A percentile compares a stretch with the other conserved stretches of the same genome.
phyloP scores from a whole-genome alignment of 306 rosid genomes.

The Carpinus viminea region DNA sequence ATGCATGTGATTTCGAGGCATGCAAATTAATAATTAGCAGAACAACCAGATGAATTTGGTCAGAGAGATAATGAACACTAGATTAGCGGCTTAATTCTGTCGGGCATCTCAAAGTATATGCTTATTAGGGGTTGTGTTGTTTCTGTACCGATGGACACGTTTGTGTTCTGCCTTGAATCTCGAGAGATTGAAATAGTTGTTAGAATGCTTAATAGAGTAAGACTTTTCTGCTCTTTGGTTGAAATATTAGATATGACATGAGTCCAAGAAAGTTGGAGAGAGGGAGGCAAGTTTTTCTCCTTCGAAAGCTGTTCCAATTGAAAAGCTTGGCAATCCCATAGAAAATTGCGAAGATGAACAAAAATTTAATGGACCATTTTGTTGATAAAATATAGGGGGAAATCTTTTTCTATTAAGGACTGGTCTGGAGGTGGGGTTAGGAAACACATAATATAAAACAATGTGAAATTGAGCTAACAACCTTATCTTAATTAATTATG shows the following conservation, averaged over 20 bases:
- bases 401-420: too few species aligned
- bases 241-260: slow-evolving; percentile 10
- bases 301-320: slow-evolving; percentile 20
- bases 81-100: neutral
- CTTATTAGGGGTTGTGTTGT: neutral
- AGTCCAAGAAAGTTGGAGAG: slow-evolving; percentile 52
- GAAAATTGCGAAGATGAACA: neutral
- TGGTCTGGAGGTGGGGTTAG: neutral
- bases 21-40: too few species aligned
- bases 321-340: slow-evolving; percentile 34
- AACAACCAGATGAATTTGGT: too few species aligned
- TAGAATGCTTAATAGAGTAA: slow-evolving; percentile 18
- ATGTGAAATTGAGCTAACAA: neutral
- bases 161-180: neutral
- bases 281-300: slow-evolving; percentile 14
- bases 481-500: neutral
- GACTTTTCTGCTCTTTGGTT: slow-evolving; percentile 32
- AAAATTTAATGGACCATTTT: neutral
- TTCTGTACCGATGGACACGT: neutral
- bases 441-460: neutral
- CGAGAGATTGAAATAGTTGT: neutral
- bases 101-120: too few species aligned
- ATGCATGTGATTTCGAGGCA: neutral
- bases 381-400: neutral
- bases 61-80: too few species aligned